phyloP scores from a whole-genome alignment of 1,139 yeast genomes.

The Pichia sp. region DNA sequence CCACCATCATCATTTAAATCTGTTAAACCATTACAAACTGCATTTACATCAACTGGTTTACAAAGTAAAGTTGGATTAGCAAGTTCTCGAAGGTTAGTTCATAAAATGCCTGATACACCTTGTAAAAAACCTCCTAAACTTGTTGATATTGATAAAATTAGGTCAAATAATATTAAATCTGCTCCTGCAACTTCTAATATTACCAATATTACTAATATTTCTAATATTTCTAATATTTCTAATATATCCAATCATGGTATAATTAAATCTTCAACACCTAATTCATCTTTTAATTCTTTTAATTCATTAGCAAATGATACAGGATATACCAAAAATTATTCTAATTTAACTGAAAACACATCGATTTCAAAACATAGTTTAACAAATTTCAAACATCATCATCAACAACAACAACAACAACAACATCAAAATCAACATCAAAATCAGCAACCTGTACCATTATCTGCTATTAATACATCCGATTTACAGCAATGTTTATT shows the following conservation, averaged over 20 bases:
- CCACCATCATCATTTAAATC: conserved; percentile 54
- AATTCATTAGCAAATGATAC: conserved; percentile 5
- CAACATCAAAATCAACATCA: too few relatives aligned
- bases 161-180: conserved; percentile 10
- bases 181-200: conserved; percentile 15
- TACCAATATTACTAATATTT: not conserved
- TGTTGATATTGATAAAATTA: conserved; percentile 21
- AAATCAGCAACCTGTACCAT: too few relatives aligned
- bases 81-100: conserved; percentile 24
- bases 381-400: not conserved
- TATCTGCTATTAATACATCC: conserved; percentile 29
- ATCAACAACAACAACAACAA: too few relatives aligned
- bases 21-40: conserved; percentile 81
- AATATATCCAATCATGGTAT: not conserved
- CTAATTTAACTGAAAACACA: conserved; percentile 8
- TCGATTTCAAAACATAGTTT: conserved; percentile 4
- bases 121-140: conserved; percentile 51
- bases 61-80: conserved; percentile 54
- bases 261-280: conserved; percentile 7
- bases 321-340: conserved; percentile 4
- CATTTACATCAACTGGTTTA: conserved; percentile 71
- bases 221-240: not conserved
- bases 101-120: conserved; percentile 66
- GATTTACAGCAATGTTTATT: conserved; percentile 33
- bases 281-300: conserved; percentile 8